Base-by-base conservation (phyloP, 495 filamentous ascomycete species). In the Penicillium pancosmium region DNA sequence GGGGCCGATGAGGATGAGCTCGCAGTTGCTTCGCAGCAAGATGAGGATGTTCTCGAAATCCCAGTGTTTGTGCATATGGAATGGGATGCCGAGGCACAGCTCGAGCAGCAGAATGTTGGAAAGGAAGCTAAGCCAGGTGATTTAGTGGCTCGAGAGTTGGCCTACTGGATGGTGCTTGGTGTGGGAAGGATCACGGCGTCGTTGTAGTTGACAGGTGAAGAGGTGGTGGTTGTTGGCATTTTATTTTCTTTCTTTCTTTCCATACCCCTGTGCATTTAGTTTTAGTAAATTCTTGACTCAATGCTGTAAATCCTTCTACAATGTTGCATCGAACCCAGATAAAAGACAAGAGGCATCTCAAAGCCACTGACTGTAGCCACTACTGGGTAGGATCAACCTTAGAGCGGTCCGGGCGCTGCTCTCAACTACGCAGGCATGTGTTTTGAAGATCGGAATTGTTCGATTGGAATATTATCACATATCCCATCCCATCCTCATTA, bases 91-190 rank as follows among this genome's bases (percentile, higher is more conserved):
- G 92, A 96, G 61, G 79, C 82, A 5, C 84, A 84, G 52, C 84
- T 86, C 46, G 90, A 90, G 63, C 88, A 89, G 52, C 83, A 72
- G 66, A 60, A 67, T 57, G 68, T 72, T 54, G 77, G 83, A 69
- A 74, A 70, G 65, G 75, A 69, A 13, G 82, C 77, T 63, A 85
- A 83, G 48, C 65, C 68, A 12, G 75, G 78, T 57, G 71, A 70
- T 13, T 49, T 67, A 52, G 71, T 78, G 65, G 88, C 84, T 73
- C 86, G 88, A 63, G 92, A 97, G 73, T 74, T 97, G 77, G 91
- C 91, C 59, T 97, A 95, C 80, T 98, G 94, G 93, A 88, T 88
- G 80, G 93, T 95, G 27, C 76, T 98, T 47, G 93, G 93, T 7
- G 81, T 96, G 44, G 94, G 94, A 31, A 87, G 86, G 68, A 91